Base-by-base conservation (phyloP, 2,329 filamentous ascomycete genomes). In the Spiromastix sp. region DNA sequence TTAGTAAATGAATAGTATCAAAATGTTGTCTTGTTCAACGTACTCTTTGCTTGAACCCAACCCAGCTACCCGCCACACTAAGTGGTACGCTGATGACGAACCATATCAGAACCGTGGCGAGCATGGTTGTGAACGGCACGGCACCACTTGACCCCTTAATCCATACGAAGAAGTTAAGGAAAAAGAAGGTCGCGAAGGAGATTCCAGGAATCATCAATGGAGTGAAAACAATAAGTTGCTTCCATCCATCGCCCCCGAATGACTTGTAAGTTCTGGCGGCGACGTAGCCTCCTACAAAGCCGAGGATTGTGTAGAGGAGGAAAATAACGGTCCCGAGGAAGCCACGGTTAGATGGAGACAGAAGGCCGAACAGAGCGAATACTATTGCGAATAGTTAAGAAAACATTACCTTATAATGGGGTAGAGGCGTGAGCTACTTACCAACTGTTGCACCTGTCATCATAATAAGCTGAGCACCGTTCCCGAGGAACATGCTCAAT, bases 151-250 rank as follows among this genome's bases (percentile, higher is more conserved):
- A 93, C 38, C 80, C 71, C 51, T 93, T 86, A 27, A 83, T 85
- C 86, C 91, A 96, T 27, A 98, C 77, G 67, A 98, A 95, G 29
- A 98, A 72, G 59, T 98, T 87, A 39, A 98, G 75, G 28, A 95
- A 70, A 74, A 98, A 96, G 67, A 96, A 98, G 26, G 73, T 74
- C 21, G 68, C 59, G 55, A 98, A 98, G 34, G 95, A 85, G 40
- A 93, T 74, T 27, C 77, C 82, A 1, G 91, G 91, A 5, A 96
- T 78, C 27, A 93, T 70, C 4, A 89, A 55, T 1, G 91, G 91
- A 0, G 93, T 98, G 50, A 91, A 70, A 29, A 77, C 72, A 54
- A 98, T 94, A 60, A 93, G 93, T 43, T 85, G 66, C 68, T 94
- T 96, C 91, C 91, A 98, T 42, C 80, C 73, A 46, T 95, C 87